A percentile compares a stretch with the other conserved stretches of the same genome.
phyloP scores from a whole-genome alignment of 768 basidiomycete species.

The Mycena alexandri region DNA sequence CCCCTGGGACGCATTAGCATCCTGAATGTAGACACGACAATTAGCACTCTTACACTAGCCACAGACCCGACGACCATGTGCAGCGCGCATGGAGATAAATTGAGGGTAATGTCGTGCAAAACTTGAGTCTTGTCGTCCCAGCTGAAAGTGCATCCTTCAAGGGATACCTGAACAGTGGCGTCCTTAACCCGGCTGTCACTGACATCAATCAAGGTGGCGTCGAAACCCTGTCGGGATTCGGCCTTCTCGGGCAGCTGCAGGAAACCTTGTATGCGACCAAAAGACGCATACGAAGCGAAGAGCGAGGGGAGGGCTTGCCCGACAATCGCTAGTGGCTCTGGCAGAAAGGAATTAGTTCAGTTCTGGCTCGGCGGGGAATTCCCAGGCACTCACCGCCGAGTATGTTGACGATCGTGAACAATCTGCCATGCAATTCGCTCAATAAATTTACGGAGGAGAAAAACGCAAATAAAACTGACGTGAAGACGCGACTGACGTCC shows the following conservation, averaged over 20 bases:
- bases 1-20: slow-evolving; percentile 2
- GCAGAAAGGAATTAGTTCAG: too few relatives aligned
- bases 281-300: slow-evolving; percentile 25
- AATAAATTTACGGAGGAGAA: too few relatives aligned
- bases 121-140: slow-evolving; percentile 28
- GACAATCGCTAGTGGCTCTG: slow-evolving; percentile 11
- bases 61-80: slow-evolving; percentile 34
- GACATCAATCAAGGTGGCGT: neutral
- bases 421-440: neutral
- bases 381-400: slow-evolving; percentile 3
- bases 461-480: slow-evolving; percentile 3
- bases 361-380: too few relatives aligned
- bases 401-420: slow-evolving; percentile 20
- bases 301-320: slow-evolving; percentile 17
- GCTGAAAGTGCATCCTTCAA: slow-evolving; percentile 20
- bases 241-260: slow-evolving; percentile 31
- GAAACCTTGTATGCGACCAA: slow-evolving; percentile 26
- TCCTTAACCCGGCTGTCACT: neutral
- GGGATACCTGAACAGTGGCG: slow-evolving; percentile 12
- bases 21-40: neutral
- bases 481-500: slow-evolving; percentile 26
- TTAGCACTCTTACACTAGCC: slow-evolving; percentile 19
- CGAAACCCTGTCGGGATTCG: neutral
- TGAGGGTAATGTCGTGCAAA: slow-evolving; percentile 19
- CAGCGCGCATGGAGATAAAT: slow-evolving; percentile 21